A percentile compares a stretch with the other conserved stretches of the same genome.
phyloP scores from a whole-genome alignment of 495 filamentous ascomycete species.

The Aspergillus ostianus region DNA sequence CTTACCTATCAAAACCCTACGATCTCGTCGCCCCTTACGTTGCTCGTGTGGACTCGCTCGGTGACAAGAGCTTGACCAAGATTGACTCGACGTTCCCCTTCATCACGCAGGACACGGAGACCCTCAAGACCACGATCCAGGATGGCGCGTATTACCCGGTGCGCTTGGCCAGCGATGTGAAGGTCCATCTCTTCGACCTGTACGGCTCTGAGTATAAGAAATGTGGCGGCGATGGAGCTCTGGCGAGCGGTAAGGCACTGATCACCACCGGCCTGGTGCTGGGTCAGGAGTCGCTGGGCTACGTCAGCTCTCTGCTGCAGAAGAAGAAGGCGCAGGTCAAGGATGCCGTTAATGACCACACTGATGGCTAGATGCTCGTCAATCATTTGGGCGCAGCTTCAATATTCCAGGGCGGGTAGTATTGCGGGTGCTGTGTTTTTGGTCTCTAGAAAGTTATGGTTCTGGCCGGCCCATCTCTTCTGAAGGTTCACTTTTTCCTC shows the following conservation, averaged over 20 bases:
- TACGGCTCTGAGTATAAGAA: conserved; percentile 78
- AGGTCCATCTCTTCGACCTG: conserved; percentile 69
- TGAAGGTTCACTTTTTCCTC: not conserved
- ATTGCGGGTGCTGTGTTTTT: not conserved
- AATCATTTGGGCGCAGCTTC: not conserved
- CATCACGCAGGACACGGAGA: conserved; percentile 82
- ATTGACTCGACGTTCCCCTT: conserved; percentile 80
- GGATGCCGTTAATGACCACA: conserved; percentile 55
- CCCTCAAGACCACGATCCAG: conserved; percentile 66
- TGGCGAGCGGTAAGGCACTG: conserved; percentile 70
- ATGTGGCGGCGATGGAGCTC: conserved; percentile 63
- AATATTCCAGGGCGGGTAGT: not conserved
- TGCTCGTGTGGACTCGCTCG: conserved; percentile 74
- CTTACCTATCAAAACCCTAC: conserved; percentile 75
- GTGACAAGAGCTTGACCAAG: conserved; percentile 67
- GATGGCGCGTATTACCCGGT: conserved; percentile 65
- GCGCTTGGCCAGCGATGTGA: conserved; percentile 63
- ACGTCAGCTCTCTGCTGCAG: conserved; percentile 54
- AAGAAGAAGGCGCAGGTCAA: conserved; percentile 62
- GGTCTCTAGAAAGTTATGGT: conserved; percentile 5
- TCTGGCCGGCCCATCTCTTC: not conserved
- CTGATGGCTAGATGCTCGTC: conserved; percentile 21
- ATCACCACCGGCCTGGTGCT: conserved; percentile 73
- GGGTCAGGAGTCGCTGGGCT: conserved; percentile 61
- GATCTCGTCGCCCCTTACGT: conserved; percentile 79